These are phyloP conservation scores for Boletus pseudo-olivaceus DNA, from an alignment of 768 basidiomycete species.

Conservation along the genomic window DNA sequence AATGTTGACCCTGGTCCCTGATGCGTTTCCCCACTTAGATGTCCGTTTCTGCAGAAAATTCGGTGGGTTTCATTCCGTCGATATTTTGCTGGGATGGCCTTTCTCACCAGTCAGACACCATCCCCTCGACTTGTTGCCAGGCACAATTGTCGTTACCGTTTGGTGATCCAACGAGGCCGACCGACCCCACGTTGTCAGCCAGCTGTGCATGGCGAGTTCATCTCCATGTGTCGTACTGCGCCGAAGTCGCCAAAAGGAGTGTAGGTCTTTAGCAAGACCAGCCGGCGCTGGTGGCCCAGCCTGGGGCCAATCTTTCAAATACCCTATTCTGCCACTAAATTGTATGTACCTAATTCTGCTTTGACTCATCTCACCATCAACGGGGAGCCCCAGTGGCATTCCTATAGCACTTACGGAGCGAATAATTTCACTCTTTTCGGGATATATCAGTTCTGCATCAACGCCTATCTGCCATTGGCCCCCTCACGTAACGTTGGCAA, in stretches of 20 bases:
- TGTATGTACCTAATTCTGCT: not conserved
- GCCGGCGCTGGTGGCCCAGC: too few species aligned
- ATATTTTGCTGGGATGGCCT: not conserved
- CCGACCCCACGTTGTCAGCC: not conserved
- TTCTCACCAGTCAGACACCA: not conserved
- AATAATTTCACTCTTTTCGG: not conserved
- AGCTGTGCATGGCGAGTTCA: not conserved
- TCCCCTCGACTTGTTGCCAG: not conserved
- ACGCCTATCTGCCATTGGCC: constrained; percentile 13
- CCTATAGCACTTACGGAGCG: not conserved
- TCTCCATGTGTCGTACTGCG: not conserved
- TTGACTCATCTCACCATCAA: not conserved
- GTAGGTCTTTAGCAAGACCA: not conserved
- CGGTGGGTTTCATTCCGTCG: not conserved
- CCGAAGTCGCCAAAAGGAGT: constrained; percentile 3
- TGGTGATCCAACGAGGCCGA: not conserved
- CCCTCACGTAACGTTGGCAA: constrained; percentile 19
- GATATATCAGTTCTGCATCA: constrained; percentile 7
- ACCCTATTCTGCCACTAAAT: not conserved
- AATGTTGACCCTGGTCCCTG: not conserved
- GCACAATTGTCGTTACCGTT: not conserved
- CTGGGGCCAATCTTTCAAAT: not conserved
- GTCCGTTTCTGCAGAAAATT: not conserved
- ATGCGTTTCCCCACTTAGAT: not conserved
- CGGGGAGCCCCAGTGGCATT: not conserved